Base-by-base conservation (phyloP, 129 eudicot species). In the Sambucus nigra region DNA sequence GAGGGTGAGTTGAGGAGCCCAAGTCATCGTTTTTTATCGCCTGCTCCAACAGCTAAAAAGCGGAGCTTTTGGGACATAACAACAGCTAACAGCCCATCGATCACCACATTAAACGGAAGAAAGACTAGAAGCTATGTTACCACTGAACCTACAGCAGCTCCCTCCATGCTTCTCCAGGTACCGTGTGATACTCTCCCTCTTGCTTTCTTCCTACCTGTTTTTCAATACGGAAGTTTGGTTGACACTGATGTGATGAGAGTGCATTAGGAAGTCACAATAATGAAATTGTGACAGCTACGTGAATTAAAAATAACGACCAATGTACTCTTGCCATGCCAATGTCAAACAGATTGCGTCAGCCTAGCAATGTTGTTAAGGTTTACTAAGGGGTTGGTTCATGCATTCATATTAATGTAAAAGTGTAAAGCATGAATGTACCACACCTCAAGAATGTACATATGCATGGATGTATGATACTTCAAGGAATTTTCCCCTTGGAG, bases 141-240 rank as follows among this genome's bases (percentile, higher is more conserved):
- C 57, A 59, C 35, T 60, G 92, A 75, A 47, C 51, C 74, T 45
- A 58, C 69, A 61, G 74, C 71, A 51, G 81, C 81, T 47, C 78
- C 79, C 26, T 87, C 96, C 1, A 82, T 87, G 93, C 93, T 87
- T 61, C 96, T 76, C 65, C 96, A 87, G 96, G 96, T 87, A 71
- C 16, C 2, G 48, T 20, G 27, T 7, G 13, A 11, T 40, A 14
- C 5, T 58, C 19, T n/a, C 49, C 47, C 49, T 20, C 15, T 54
- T 9, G 8, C 15, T 6, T 22, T n/a, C n/a, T n/a, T n/a, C n/a
- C n/a, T n/a, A n/a, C 25, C 13, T 13, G 5, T 47, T 47, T 23
- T 12, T 31, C n/a, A n/a, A n/a, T n/a, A n/a, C n/a, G n/a, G n/a
- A n/a, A n/a, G n/a, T n/a, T n/a, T n/a, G n/a, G n/a, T n/a, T n/a